phyloP scores from a whole-genome alignment of 1,284 basidiomycete genomes.

The Wallemia hederae region DNA sequence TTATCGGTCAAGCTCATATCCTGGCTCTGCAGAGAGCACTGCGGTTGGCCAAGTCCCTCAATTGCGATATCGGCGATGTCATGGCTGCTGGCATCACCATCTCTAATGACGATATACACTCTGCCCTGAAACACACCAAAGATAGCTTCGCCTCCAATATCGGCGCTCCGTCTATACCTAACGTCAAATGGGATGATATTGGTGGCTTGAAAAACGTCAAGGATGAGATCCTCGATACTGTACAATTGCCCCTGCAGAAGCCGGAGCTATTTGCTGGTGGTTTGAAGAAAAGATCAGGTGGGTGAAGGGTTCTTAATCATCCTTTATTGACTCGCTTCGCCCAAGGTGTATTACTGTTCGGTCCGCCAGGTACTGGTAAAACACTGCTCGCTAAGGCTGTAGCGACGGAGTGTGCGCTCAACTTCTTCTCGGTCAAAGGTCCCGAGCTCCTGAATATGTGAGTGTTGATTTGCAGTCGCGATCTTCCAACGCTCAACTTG shows the following conservation, averaged over 20 bases:
- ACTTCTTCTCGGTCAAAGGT: slow-evolving; percentile 62
- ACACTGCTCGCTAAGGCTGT: slow-evolving; percentile 67
- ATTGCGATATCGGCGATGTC: slow-evolving; percentile 9
- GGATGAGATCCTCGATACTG: slow-evolving; percentile 79
- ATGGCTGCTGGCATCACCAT: slow-evolving; percentile 28
- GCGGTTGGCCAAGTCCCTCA: slow-evolving; percentile 15
- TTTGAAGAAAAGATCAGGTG: slow-evolving; percentile 81
- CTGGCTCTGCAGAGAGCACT: slow-evolving; percentile 29
- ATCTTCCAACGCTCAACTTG: too few species aligned
- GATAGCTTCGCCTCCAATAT: slow-evolving; percentile 67
- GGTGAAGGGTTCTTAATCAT: slow-evolving; percentile 7
- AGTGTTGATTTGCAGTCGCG: not conserved
- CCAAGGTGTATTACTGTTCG: slow-evolving; percentile 56
- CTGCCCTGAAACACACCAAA: slow-evolving; percentile 44
- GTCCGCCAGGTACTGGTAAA: slow-evolving; percentile 76
- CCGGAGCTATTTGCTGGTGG: slow-evolving; percentile 81
- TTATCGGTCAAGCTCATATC: slow-evolving; percentile 33
- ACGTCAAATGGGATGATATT: slow-evolving; percentile 91
- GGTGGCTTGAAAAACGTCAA: slow-evolving; percentile 75
- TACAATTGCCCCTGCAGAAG: slow-evolving; percentile 76
- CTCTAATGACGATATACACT: slow-evolving; percentile 36
- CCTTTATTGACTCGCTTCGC: not conserved
- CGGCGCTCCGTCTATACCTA: slow-evolving; percentile 86
- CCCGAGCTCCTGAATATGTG: slow-evolving; percentile 88
- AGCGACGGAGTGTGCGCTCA: slow-evolving; percentile 87